Base-by-base conservation (phyloP, 2,329 filamentous ascomycete species). In the Colletotrichum liriopes region DNA sequence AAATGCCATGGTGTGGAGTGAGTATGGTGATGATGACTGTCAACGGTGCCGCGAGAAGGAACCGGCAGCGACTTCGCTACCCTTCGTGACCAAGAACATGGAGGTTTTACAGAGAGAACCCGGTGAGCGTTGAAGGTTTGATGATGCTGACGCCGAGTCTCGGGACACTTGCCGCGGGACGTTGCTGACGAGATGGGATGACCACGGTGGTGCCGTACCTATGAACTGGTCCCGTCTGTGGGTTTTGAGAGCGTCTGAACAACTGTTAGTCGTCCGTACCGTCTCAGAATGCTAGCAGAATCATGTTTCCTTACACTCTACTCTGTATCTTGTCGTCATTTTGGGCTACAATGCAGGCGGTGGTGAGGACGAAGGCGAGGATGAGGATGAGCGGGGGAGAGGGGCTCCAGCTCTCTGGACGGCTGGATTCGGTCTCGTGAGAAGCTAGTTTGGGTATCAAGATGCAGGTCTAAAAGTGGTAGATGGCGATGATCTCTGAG, bases 181-280 rank as follows among this genome's bases (percentile, higher is more conserved):
- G 14, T 49, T 37, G 49, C 39, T 43, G 23, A 39, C 5, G 45
- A 18, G 41, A 56, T 47, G 35, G n/a, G 20, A 32, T 23, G 39
- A 54, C 18, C n/a, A 26, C 35, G 29, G 60, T n/a, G 51, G 47
- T 61, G 49, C 26, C 82, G 71, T 85, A 93, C 93, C 88, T 83
- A 95, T 94, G 78, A 98, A 91, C 82, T 98, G 95, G 81, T 98
- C 95, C 80, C 95, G 88, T 67, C 95, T 90, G 85, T 98, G 95
- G 64, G 95, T 96, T 89, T 97, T 91, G 78, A 90, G 86, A 58
- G 89, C 87, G 85, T 91, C 89, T 91, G 74, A 66, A 26, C 65
- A 64, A 63, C 20, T 32, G 67, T 71, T 71, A 77, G 74, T 76
- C 56, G 29, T 59, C 32, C 26, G 12, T 3, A 29, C 29, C 23